phyloP scores from a whole-genome alignment of 495 filamentous ascomycete species.

The Penicillium turbatum region DNA sequence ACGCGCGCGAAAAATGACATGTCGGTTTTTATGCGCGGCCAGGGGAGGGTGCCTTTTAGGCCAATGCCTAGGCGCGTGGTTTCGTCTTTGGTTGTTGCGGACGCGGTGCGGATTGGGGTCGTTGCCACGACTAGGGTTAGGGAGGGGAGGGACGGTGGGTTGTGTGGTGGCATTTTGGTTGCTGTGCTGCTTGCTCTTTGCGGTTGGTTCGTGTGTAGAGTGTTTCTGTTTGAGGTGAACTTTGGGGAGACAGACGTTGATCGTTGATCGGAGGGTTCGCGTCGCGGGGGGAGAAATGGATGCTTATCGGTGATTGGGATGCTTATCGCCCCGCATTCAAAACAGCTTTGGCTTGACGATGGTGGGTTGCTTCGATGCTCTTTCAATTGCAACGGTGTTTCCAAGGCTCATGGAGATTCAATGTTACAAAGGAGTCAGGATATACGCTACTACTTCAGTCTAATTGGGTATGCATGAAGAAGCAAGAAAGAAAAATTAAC shows the following conservation, averaged over 20 bases:
- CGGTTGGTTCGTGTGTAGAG: neutral
- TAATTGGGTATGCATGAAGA: neutral
- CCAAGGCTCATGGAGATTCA: neutral
- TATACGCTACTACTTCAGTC: neutral
- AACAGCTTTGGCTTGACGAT: neutral
- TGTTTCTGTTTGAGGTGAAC: neutral
- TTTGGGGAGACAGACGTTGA: neutral
- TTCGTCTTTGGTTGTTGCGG: constrained; percentile 31
- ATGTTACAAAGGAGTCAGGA: too few species aligned
- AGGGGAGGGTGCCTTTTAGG: constrained; percentile 71
- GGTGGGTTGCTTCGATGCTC: too few species aligned
- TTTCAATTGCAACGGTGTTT: too few species aligned
- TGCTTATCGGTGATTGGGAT: neutral
- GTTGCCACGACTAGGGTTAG: constrained; percentile 45
- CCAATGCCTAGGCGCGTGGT: constrained; percentile 78
- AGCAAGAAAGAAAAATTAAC: neutral
- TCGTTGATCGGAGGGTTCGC: neutral
- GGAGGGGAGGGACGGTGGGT: constrained; percentile 17
- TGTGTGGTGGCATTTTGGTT: constrained; percentile 24
- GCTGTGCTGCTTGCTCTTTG: neutral
- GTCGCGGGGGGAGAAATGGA: constrained; percentile 2
- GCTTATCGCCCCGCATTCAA: neutral
- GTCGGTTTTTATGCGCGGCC: constrained; percentile 81
- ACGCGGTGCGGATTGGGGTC: constrained; percentile 32
- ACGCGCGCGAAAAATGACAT: constrained; percentile 93